Conservation (phyloP, 352 stramenopile genomes). For the Blastocystis sp. region DNA sequence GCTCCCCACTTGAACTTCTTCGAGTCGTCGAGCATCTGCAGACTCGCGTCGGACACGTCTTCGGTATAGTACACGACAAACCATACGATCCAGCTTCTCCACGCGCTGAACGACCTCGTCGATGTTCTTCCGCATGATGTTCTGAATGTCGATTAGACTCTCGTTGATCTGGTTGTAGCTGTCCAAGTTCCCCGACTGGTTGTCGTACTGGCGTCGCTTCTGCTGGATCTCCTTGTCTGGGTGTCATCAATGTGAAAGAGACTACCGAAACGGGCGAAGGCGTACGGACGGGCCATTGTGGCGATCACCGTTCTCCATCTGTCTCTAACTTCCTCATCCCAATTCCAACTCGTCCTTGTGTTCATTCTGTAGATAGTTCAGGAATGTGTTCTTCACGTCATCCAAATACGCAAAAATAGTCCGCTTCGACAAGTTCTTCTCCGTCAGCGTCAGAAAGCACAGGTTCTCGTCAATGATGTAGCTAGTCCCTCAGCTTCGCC, state of each 20-base stretch:
- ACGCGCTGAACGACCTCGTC: slow-evolving; percentile 48
- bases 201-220: slow-evolving; percentile 41
- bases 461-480: slow-evolving; percentile 55
- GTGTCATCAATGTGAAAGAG: background rate
- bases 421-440: slow-evolving; percentile 50
- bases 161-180: slow-evolving; percentile 45
- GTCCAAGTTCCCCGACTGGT: background rate
- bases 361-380: slow-evolving; percentile 43
- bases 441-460: slow-evolving; percentile 49
- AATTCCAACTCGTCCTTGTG: background rate
- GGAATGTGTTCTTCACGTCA: slow-evolving; percentile 45
- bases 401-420: slow-evolving; percentile 31
- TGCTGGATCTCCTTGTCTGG: slow-evolving; percentile 39
- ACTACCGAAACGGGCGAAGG: slow-evolving; percentile 41
- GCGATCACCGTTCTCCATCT: slow-evolving; percentile 50
- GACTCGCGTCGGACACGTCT: slow-evolving; percentile 11
- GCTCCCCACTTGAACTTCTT: slow-evolving; percentile 57
- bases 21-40: slow-evolving; percentile 36
- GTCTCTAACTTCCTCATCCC: background rate
- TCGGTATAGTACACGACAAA: background rate
- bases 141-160: slow-evolving; percentile 57
- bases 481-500: background rate
- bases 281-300: slow-evolving; percentile 38
- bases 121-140: slow-evolving; percentile 57
- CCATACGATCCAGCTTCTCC: slow-evolving; percentile 47